A percentile compares a stretch with the other conserved stretches of the same genome.
Conservation (phyloP, 139 green algal species). For the Tetradesmus obliquus region DNA sequence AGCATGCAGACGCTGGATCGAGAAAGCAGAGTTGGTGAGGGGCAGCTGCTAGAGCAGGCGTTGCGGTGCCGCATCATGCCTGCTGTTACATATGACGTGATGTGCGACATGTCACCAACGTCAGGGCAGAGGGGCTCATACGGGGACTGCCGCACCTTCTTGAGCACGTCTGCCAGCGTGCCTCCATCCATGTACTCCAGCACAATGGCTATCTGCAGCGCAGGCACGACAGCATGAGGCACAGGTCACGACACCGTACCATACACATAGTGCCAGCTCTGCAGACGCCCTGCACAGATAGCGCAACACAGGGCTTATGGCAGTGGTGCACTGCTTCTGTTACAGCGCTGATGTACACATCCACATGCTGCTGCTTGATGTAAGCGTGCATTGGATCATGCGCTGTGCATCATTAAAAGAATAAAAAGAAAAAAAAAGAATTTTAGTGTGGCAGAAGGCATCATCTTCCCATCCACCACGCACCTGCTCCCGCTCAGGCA, state of each 20-base stretch:
- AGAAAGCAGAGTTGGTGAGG: too few species aligned
- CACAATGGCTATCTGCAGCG: conserved; percentile 83
- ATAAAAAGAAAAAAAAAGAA: too few species aligned
- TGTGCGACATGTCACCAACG: too few species aligned
- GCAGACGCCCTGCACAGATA: neutral
- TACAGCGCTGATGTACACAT: neutral
- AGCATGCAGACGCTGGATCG: neutral
- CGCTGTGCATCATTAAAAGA: neutral
- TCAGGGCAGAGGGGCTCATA: neutral
- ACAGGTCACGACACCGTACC: neutral
- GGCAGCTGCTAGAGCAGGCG: neutral
- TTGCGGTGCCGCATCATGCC: neutral
- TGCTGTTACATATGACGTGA: neutral
- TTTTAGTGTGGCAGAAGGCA: neutral
- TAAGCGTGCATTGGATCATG: neutral
- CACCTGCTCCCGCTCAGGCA: conserved; percentile 60
- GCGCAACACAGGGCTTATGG: neutral
- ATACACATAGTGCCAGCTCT: neutral
- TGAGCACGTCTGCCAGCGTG: conserved; percentile 86
- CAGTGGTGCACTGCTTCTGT: neutral
- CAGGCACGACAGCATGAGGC: neutral
- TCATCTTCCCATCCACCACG: neutral
- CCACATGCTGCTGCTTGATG: neutral
- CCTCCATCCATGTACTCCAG: conserved; percentile 98
- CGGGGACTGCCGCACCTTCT: conserved; percentile 51